Conservation (phyloP, 306 rosid species). For the Vicia villosa region DNA sequence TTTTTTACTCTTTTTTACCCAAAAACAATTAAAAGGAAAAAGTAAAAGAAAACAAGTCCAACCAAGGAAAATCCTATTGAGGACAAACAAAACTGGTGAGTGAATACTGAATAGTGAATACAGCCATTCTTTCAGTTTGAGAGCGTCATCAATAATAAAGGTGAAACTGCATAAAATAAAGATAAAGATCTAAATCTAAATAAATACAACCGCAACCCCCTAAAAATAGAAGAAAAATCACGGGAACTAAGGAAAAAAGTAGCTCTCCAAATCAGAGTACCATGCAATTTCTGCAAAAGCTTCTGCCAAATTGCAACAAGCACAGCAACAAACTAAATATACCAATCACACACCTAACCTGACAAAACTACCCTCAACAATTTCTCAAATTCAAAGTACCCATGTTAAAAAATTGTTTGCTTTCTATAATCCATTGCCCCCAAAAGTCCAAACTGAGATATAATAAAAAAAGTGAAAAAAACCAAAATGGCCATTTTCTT, state of each 20-base stretch:
- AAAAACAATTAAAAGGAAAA: conserved; percentile 2
- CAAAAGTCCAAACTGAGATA: conserved; percentile 9
- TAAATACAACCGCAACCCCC: conserved; percentile 45
- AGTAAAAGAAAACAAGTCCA: conserved; percentile 1
- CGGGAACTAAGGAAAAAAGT: conserved; percentile 52
- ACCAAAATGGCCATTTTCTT: conserved; percentile 37
- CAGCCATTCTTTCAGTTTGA: conserved; percentile 21
- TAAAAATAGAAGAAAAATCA: conserved; percentile 49
- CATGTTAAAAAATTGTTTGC: conserved; percentile 19
- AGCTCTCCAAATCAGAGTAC: conserved; percentile 46
- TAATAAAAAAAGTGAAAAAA: not conserved
- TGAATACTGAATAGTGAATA: conserved; percentile 11
- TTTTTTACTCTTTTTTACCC: not conserved
- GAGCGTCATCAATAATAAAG: conserved; percentile 42
- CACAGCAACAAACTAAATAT: conserved; percentile 42
- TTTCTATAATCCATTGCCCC: not conserved
- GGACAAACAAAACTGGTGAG: conserved; percentile 29
- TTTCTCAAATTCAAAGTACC: conserved; percentile 30
- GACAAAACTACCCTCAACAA: conserved; percentile 36
- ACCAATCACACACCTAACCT: conserved; percentile 16
- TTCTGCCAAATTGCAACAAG: conserved; percentile 50
- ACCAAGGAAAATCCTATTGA: not conserved
- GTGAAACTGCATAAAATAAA: conserved; percentile 7
- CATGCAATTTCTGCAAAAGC: conserved; percentile 57
- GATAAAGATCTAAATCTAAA: conserved; percentile 1